Evolutionary conservation across 768 basidiomycete genomes (phyloP).

Genomic region (Daedaleopsis nitida): DNA sequence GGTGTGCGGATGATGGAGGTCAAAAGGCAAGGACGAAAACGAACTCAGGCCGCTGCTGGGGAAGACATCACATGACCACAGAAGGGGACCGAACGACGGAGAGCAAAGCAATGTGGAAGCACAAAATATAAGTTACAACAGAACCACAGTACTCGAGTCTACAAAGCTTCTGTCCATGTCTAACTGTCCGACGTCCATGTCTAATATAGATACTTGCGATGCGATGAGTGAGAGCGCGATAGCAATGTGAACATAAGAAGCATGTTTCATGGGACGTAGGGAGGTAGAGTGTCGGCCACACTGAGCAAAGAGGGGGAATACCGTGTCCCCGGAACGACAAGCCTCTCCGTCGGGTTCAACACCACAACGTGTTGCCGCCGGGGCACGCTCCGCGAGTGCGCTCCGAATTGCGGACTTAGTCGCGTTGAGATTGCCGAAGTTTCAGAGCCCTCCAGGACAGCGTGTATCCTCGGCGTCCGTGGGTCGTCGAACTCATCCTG

Average conservation of each 20-base stretch:
- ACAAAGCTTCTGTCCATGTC: too few species aligned
- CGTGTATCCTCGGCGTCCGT: slow-evolving; percentile 10
- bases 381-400: neutral
- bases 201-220: too few species aligned
- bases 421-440: neutral
- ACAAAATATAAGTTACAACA: neutral
- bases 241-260: neutral
- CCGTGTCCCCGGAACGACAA: slow-evolving; percentile 15
- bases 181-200: too few species aligned
- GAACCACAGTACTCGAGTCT: too few species aligned
- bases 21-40: neutral
- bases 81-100: neutral
- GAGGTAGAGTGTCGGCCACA: slow-evolving; percentile 17
- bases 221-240: too few species aligned
- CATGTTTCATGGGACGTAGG: slow-evolving; percentile 5
- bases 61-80: neutral
- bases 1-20: neutral
- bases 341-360: slow-evolving; percentile 12
- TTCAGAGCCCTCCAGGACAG: slow-evolving; percentile 13
- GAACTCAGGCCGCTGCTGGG: neutral
- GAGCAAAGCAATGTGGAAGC: neutral
- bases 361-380: slow-evolving; percentile 9
- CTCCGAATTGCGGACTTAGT: neutral
- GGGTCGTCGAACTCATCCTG: slow-evolving; percentile 14
- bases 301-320: slow-evolving; percentile 19